Percentiles rank a stretch among this genome's conserved stretches.
These are phyloP conservation scores for Trametes versicolor DNA, from an alignment of 1,284 basidiomycete species.

Conservation along the genomic window DNA sequence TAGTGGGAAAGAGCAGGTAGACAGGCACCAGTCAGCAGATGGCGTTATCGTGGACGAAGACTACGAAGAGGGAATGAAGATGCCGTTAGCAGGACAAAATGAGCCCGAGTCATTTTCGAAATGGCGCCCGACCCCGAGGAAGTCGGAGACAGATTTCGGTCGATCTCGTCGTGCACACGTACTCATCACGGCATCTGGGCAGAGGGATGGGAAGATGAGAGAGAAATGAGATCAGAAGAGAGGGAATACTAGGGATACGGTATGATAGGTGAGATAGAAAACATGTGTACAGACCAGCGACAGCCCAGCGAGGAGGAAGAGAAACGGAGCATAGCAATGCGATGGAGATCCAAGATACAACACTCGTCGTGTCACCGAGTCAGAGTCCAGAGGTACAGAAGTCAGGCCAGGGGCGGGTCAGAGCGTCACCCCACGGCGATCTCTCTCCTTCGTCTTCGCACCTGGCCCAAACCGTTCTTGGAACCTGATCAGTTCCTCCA, in stretches of 20 bases:
- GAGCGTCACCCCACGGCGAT: conserved; percentile 52
- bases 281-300: conserved; percentile 34
- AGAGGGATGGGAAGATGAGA: neutral
- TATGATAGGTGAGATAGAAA: conserved; percentile 38
- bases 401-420: conserved; percentile 39
- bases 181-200: neutral
- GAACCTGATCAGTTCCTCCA: conserved; percentile 87
- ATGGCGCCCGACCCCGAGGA: conserved; percentile 25
- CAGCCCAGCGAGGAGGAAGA: conserved; percentile 20
- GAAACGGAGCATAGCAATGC: conserved; percentile 33
- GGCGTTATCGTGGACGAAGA: conserved; percentile 1
- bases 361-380: conserved; percentile 25
- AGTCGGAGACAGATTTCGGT: neutral
- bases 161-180: neutral
- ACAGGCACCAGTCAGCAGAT: neutral
- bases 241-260: conserved; percentile 29
- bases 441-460: conserved; percentile 65
- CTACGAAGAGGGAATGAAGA: neutral
- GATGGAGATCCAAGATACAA: conserved; percentile 34
- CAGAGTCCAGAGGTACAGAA: conserved; percentile 21
- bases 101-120: conserved; percentile 10
- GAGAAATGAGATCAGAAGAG: conserved; percentile 12
- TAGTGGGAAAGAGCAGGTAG: neutral
- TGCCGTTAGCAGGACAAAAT: conserved; percentile 2
- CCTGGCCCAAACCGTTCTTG: conserved; percentile 85